Conservation (phyloP, 2,329 filamentous ascomycete genomes). For the Herpotrichia juniperi region DNA sequence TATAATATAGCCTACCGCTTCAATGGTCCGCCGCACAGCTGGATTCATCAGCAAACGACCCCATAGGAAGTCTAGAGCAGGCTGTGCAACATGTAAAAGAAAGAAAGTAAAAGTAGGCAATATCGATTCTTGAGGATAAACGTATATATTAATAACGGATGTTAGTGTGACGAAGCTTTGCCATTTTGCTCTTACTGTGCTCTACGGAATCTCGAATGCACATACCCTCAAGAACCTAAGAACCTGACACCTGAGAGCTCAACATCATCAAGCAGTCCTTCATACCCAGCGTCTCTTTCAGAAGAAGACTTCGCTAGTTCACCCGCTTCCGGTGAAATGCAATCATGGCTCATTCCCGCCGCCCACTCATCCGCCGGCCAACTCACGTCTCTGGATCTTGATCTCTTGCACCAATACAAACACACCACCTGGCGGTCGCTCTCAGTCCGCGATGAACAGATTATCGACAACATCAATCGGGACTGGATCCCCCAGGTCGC, state of each 20-base stretch:
- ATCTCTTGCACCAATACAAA: slow-evolving; percentile 34
- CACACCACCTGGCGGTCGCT: slow-evolving; percentile 29
- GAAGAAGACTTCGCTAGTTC: slow-evolving; percentile 22
- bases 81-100: slow-evolving; percentile 38
- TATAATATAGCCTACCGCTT: not conserved
- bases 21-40: slow-evolving; percentile 31
- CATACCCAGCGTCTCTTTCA: not conserved
- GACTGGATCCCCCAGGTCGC: slow-evolving; percentile 28
- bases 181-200: slow-evolving; percentile 36
- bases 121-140: not conserved
- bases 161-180: slow-evolving; percentile 37
- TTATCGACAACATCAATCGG: slow-evolving; percentile 23
- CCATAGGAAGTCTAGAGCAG: slow-evolving; percentile 38
- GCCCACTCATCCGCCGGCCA: slow-evolving; percentile 23
- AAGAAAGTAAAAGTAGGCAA: slow-evolving; percentile 42
- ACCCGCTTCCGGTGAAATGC: slow-evolving; percentile 3
- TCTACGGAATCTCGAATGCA: slow-evolving; percentile 28
- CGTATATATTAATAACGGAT: not conserved
- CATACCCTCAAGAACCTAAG: slow-evolving; percentile 21
- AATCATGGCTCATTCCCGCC: slow-evolving; percentile 26
- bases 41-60: slow-evolving; percentile 40
- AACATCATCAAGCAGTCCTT: not conserved
- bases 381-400: slow-evolving; percentile 24
- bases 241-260: not conserved
- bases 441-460: slow-evolving; percentile 23